Conservation (phyloP, 805 yeast species). For the Hanseniaspora jakobsenii region DNA sequence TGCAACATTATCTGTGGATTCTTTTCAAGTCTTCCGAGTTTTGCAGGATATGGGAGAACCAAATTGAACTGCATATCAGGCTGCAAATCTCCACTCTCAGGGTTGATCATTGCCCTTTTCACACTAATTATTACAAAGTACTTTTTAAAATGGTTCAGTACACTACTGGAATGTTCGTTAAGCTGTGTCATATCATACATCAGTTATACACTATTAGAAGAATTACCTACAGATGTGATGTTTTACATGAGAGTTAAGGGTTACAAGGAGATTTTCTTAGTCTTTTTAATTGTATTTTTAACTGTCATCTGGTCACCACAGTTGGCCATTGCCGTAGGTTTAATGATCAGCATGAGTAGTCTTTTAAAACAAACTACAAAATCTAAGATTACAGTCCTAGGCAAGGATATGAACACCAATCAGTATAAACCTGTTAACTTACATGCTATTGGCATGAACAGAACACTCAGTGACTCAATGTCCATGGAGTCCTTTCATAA, state of each 20-base stretch:
- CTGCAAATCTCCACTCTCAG: constrained; percentile 17
- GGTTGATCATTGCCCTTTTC: constrained; percentile 17
- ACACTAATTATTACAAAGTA: constrained; percentile 21
- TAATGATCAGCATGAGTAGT: constrained; percentile 29
- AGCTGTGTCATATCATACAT: constrained; percentile 37
- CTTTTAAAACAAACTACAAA: constrained; percentile 32
- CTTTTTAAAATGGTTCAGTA: constrained; percentile 28
- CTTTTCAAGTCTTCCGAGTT: constrained; percentile 14
- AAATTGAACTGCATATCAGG: constrained; percentile 15
- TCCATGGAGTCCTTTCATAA: too few relatives aligned
- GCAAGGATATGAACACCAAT: constrained; percentile 26
- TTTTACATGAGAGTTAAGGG: constrained; percentile 36
- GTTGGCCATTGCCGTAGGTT: constrained; percentile 31
- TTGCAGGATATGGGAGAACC: constrained; percentile 17
- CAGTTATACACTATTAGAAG: constrained; percentile 34
- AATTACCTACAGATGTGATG: constrained; percentile 33
- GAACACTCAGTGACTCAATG: constrained; percentile 7
- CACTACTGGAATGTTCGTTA: constrained; percentile 35
- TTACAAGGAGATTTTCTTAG: constrained; percentile 28
- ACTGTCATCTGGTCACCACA: constrained; percentile 29
- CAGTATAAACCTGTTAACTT: constrained; percentile 12
- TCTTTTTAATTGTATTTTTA: constrained; percentile 17
- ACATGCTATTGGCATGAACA: neutral
- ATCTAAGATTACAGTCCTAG: constrained; percentile 36
- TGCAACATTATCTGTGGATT: constrained; percentile 12